Base-by-base conservation (phyloP, 2,329 filamentous ascomycete genomes). In the Fusarium verticillioides region DNA sequence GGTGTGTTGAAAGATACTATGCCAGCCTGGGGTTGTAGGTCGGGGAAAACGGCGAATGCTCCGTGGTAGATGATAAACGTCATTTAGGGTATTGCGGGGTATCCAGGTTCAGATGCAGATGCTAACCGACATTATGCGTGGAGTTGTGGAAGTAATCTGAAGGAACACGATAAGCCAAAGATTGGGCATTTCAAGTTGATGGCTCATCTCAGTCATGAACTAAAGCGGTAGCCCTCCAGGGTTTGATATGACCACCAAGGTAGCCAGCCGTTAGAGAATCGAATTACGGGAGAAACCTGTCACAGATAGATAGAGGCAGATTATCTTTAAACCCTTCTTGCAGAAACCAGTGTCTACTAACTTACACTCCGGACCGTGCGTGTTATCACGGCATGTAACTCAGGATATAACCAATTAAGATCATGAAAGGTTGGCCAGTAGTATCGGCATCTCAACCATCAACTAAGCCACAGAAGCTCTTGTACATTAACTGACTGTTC, bases 51-150 rank as follows among this genome's bases (percentile, higher is more conserved):
- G 61, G 66, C 58, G 58, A 63, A 47, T 46, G 54, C 42, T 63
- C 66, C 58, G 70, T 61, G 71, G 63, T 49, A 36, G 63, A 43
- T 60, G 65, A 73, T 58, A 73, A 66, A 73, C 50, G 58, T 60
- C 66, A 73, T 49, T 62, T 72, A 53, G 43, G 60, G 49, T 70
- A 61, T 59, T 73, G 70, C 70, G 70, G 70, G 70, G 70, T 72
- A 74, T 60, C 49, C 43, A 56, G 54, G 36, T 58, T 36, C n/a
- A 60, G 34, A 40, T 54, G 34, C 49, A 52, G 49, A 53, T 65
- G 54, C 63, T 70, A 61, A 52, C 61, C 65, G 43, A 59, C 69
- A 58, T 23, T 49, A 26, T 40, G 32, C 21, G 39, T 53, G 30
- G 28, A 67, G 53, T 49, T 49, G 47, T 61, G 16, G 36, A 52